Evolutionary conservation across 1,284 basidiomycete species (phyloP).

Genomic region (Austroboletus niveus): DNA sequence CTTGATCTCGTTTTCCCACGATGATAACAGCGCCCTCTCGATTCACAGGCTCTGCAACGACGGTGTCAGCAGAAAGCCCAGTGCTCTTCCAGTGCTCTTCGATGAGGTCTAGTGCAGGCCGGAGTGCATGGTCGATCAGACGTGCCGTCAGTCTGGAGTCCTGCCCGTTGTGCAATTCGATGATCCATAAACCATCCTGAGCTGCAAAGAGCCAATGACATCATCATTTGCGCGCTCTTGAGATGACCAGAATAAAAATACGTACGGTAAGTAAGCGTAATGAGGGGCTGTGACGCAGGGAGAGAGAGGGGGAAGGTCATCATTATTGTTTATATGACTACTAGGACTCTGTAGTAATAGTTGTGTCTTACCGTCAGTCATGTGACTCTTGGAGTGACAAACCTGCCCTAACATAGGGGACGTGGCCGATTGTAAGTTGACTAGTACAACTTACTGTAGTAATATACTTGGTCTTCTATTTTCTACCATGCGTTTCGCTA

Average conservation of each 20-base stretch:
- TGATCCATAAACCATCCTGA: constrained; percentile 61
- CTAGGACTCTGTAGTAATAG: too few species aligned
- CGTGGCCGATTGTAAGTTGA: constrained; percentile 13
- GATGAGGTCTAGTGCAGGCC: constrained; percentile 74
- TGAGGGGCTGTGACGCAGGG: constrained; percentile 46
- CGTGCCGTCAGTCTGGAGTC: constrained; percentile 71
- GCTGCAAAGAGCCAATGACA: constrained; percentile 38
- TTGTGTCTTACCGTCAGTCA: constrained; percentile 6
- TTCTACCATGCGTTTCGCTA: constrained; percentile 24
- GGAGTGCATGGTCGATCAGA: constrained; percentile 61
- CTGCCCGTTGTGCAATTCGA: constrained; percentile 74
- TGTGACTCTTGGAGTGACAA: constrained; percentile 8
- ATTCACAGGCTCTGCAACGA: constrained; percentile 15
- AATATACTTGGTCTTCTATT: not conserved
- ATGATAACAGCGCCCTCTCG: constrained; percentile 73
- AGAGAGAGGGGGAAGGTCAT: constrained; percentile 40
- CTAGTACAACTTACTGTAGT: not conserved
- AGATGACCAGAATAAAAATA: constrained; percentile 1
- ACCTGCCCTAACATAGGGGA: constrained; percentile 28
- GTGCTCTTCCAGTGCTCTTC: constrained; percentile 75
- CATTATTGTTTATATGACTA: too few species aligned
- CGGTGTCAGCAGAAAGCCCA: constrained; percentile 40
- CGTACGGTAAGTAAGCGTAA: constrained; percentile 68
- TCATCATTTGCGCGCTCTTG: not conserved
- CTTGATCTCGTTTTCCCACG: constrained; percentile 67